Base-by-base conservation (phyloP, 75 land plant genomes). In the Larix kaempferi region DNA sequence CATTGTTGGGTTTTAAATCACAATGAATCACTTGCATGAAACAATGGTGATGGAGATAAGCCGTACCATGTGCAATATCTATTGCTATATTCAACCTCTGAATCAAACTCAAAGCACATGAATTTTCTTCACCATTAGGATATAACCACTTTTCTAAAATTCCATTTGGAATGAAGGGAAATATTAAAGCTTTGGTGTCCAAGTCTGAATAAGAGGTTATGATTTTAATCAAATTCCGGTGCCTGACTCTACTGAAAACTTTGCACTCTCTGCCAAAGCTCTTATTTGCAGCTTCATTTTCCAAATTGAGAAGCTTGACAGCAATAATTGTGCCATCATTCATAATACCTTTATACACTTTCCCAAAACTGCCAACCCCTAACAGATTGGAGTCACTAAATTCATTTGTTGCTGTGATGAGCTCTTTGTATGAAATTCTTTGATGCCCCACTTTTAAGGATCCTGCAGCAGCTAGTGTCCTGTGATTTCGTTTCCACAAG, bases 21-120 rank as follows among this genome's bases (percentile, higher is more conserved):
- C 72, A 69, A 21, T 69, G 72, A 69, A 69, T 39, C 52, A 69
- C 72, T 69, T 69, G 72, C 21, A 69, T 44, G 41, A 69, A 69
- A 3, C 52, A 69, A 21, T 69, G 12, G 8, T 69, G 72, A 41
- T 39, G 52, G 3, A 69, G 72, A 39, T 69, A 69, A 8, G 44
- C 13, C 72, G 39, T 19, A 7, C 72, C 72, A 21, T 69, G 3
- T 69, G 72, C 72, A 37, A 69, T 39, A 22, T 69, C 72, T n/a
- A 69, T 21, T 19, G 52, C n/a, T 69, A 69, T 69, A 11, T 10
- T 39, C 35, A 69, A 39, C 19, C 72, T 5, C 4, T 69, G 49
- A 19, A 3, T 69, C 52, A 69, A 69, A 39, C 3, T 69, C 41
- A 69, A 39, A 19, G 6, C n/a, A 19, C 72, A 19, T 10, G 2